Evolutionary conservation across 805 yeast genomes (phyloP).

Genomic region (Saturnispora sanitii): DNA sequence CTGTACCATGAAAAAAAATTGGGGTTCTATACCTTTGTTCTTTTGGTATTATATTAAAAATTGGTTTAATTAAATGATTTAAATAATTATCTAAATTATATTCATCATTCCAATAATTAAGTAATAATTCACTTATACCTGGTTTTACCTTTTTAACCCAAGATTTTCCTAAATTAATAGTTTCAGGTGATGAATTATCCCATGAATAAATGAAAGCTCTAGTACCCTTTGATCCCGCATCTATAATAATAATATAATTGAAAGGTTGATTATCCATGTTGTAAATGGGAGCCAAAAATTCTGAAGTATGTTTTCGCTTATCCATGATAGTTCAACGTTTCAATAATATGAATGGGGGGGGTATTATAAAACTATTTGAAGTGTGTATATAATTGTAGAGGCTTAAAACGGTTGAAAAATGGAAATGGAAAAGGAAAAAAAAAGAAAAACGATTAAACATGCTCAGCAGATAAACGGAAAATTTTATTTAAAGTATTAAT

Average conservation of each 20-base stretch:
- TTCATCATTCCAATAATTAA: slow-evolving; percentile 39
- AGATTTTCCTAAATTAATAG: slow-evolving; percentile 13
- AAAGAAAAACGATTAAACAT: too few species aligned
- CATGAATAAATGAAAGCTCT: slow-evolving; percentile 52
- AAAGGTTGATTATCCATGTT: slow-evolving; percentile 39
- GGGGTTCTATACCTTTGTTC: slow-evolving; percentile 58
- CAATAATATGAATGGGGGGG: too few species aligned
- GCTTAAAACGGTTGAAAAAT: too few species aligned
- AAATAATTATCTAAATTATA: slow-evolving; percentile 46
- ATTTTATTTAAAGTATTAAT: too few species aligned
- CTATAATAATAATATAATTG: slow-evolving; percentile 52
- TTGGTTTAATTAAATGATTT: slow-evolving; percentile 36
- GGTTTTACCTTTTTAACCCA: slow-evolving; percentile 49
- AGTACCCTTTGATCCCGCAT: slow-evolving; percentile 59
- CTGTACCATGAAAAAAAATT: slow-evolving; percentile 59
- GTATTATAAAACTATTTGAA: too few species aligned
- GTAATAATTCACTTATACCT: slow-evolving; percentile 52
- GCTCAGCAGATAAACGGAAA: too few species aligned
- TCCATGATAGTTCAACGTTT: too few species aligned
- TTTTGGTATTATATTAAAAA: slow-evolving; percentile 44
- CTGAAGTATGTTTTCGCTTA: background rate
- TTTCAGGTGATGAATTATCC: slow-evolving; percentile 30
- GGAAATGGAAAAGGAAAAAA: too few species aligned
- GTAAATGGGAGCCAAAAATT: slow-evolving; percentile 2
- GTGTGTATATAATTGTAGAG: too few species aligned